Evolutionary conservation across 2,329 filamentous ascomycete genomes (phyloP).

Genomic region (Colletotrichum tropicale): DNA sequence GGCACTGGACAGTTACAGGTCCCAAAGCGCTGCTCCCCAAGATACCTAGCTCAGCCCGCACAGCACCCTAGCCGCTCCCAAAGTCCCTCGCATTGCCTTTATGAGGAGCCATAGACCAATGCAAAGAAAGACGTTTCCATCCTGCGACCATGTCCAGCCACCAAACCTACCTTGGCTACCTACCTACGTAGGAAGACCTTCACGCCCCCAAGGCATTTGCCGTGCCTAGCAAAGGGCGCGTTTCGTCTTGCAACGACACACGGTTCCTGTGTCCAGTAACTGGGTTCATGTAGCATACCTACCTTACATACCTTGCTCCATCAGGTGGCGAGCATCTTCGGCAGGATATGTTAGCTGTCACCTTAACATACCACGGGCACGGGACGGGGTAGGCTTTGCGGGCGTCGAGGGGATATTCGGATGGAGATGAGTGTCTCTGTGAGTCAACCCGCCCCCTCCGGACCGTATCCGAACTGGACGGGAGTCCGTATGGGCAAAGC

Average conservation of each 20-base stretch:
- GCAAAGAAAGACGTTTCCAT: not conserved
- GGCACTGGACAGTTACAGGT: not conserved
- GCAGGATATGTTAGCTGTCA: not conserved
- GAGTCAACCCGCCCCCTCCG: not conserved
- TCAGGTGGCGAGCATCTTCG: not conserved
- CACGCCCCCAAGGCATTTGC: not conserved
- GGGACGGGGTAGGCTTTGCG: not conserved
- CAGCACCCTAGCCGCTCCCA: not conserved
- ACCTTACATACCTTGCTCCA: not conserved
- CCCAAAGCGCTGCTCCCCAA: not conserved
- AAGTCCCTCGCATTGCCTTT: constrained; percentile 1
- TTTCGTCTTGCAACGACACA: not conserved
- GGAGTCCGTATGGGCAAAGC: not conserved
- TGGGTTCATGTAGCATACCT: not conserved
- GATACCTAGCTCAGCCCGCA: constrained; percentile 14
- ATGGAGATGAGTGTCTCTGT: not conserved
- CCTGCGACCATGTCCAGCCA: not conserved
- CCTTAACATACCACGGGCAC: not conserved
- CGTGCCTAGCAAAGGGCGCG: not conserved
- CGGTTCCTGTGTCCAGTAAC: not conserved
- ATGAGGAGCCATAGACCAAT: not conserved
- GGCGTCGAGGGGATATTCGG: not conserved
- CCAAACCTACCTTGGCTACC: not conserved
- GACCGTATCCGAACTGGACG: not conserved
- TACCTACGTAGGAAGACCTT: not conserved